Percentiles rank a stretch among this genome's conserved stretches.
Conservation (phyloP, 2,329 filamentous ascomycete genomes). For the Fusarium virguliforme region DNA sequence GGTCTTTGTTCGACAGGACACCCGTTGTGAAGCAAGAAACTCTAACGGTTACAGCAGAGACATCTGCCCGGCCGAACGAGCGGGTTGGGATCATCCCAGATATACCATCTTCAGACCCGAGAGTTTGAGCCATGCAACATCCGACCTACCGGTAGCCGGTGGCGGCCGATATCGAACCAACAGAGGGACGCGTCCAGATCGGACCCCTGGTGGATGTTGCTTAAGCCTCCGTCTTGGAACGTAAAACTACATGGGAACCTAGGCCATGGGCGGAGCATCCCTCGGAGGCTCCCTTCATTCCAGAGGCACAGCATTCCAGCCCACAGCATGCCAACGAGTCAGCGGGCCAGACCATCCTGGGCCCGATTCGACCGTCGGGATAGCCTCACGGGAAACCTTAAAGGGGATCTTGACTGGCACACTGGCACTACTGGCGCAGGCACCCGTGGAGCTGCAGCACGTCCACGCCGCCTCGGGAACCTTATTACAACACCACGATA, state of each 20-base stretch:
- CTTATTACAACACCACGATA: constrained; percentile 23
- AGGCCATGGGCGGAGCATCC: constrained; percentile 16
- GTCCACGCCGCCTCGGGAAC: constrained; percentile 25
- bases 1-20: constrained; percentile 29
- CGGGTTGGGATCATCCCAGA: constrained; percentile 33
- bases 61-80: background rate
- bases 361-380: constrained; percentile 30
- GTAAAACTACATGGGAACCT: constrained; percentile 26
- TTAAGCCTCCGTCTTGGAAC: constrained; percentile 26
- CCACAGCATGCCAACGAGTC: constrained; percentile 13
- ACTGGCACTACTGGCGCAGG: constrained; percentile 40
- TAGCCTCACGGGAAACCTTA: constrained; percentile 38
- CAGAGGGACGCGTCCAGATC: constrained; percentile 17
- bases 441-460: constrained; percentile 27
- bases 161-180: constrained; percentile 1
- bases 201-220: constrained; percentile 14
- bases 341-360: constrained; percentile 14
- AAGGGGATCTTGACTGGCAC: background rate
- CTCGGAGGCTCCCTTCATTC: constrained; percentile 24
- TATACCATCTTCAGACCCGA: constrained; percentile 21
- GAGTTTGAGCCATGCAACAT: constrained; percentile 16
- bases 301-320: constrained; percentile 32
- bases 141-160: constrained; percentile 12
- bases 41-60: constrained; percentile 5
- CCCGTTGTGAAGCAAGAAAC: constrained; percentile 10